Base-by-base conservation (phyloP, 148 eudicot species). In the Rhododendron kiyosumense region DNA sequence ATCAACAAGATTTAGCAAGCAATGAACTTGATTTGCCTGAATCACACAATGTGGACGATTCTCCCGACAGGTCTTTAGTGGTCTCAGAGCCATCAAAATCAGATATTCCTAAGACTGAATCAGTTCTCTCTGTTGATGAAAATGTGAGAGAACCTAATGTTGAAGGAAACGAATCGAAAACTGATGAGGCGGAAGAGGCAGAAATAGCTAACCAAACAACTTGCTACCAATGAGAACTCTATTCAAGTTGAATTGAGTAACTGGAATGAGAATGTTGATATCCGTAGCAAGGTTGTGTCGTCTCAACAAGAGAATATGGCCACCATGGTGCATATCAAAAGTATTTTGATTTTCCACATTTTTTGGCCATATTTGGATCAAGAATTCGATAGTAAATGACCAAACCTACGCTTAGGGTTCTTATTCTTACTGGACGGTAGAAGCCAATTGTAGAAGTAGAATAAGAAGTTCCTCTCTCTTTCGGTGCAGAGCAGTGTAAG, bases 301-400 rank as follows among this genome's bases (percentile, higher is more conserved):
- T n/a, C n/a, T n/a, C n/a, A n/a, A n/a, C n/a, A n/a, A n/a, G 84
- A 83, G 79, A 84, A 85, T 84, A 48, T 43, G 46, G 84, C 83
- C 76, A 43, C 81, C 57, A 85, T 81, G 89, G 95, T 95, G 88
- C 80, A 49, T 32, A 32, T 65, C 5, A 69, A 26, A 54, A 26
- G 32, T 69, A 26, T 26, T 69, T 10, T 69, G 34, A 61, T 10
- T 11, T 28, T 69, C 17, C 74, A 12, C 32, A n/a, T 69, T 69
- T 67, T 69, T 30, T 0, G 15, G 74, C 32, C 9, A 28, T 69
- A 11, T 28, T 69, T 69, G 34, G 74, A 69, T 69, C 74, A 69
- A 69, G 36, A 5, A 69, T 69, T 69, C 13, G 18, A 13, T 34
- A 34, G 43, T 30, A 34, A 74, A 74, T 17, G 10, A 32, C 8